A percentile compares a stretch with the other conserved stretches of the same genome.
These are phyloP conservation scores for Meyerozyma smithsonii DNA, from an alignment of 1,139 yeast genomes.

Conservation along the genomic window DNA sequence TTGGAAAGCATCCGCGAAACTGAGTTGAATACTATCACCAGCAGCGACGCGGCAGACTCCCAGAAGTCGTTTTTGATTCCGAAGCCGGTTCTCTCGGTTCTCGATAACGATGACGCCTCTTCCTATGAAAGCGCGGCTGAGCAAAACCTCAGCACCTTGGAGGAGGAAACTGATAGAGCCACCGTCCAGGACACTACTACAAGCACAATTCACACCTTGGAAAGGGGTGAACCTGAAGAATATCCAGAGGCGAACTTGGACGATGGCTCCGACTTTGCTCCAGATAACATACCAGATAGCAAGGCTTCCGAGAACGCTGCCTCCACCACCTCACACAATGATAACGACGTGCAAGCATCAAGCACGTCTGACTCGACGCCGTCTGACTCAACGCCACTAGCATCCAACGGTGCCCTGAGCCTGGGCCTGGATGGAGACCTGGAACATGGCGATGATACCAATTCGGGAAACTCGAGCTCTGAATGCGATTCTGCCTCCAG, in stretches of 20 bases:
- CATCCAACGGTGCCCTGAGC: conserved; percentile 6
- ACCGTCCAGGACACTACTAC: background rate
- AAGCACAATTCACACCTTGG: background rate
- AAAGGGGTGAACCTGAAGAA: background rate
- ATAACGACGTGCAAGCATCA: too few species aligned
- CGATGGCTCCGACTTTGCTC: too few species aligned
- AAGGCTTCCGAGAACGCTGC: too few species aligned
- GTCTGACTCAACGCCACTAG: conserved; percentile 7
- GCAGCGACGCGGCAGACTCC: conserved; percentile 2
- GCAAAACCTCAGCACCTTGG: conserved; percentile 11
- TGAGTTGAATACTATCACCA: conserved; percentile 6
- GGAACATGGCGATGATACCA: background rate
- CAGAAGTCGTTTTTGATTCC: background rate
- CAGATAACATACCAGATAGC: too few species aligned
- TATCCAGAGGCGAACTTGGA: conserved; percentile 3
- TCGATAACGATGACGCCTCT: conserved; percentile 3
- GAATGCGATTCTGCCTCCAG: conserved; percentile 2
- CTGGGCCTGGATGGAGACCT: background rate
- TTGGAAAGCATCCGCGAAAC: conserved; percentile 8
- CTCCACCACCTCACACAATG: too few species aligned
- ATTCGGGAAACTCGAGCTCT: background rate
- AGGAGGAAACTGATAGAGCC: conserved; percentile 5
- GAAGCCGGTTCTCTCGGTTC: background rate
- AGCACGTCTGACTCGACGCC: background rate
- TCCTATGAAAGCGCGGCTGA: conserved; percentile 4